Percentiles rank a stretch among this genome's conserved stretches.
phyloP scores from a whole-genome alignment of 345 rosid genomes.

The Erucastrum elatum region DNA sequence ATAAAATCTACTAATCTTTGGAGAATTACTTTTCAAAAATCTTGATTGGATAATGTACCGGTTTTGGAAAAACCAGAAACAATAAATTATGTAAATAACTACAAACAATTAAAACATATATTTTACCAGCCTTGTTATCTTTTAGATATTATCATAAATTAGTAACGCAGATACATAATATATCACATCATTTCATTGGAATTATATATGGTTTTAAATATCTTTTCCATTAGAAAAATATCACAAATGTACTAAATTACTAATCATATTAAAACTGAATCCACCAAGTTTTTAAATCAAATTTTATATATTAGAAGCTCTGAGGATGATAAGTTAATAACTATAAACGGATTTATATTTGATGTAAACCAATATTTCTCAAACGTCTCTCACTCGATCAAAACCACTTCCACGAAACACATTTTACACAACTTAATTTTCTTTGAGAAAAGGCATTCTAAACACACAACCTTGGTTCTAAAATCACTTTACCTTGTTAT shows the following conservation, averaged over 20 bases:
- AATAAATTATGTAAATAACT: neutral
- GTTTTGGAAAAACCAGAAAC: neutral
- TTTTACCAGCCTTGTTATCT: neutral
- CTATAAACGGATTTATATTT: neutral
- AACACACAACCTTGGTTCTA: neutral
- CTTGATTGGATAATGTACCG: neutral
- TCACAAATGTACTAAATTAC: neutral
- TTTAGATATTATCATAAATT: neutral
- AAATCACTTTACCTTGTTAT: neutral
- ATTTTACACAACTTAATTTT: too few relatives aligned
- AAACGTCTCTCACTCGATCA: neutral
- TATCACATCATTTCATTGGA: neutral
- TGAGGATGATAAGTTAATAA: neutral
- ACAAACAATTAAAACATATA: neutral
- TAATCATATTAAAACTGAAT: neutral
- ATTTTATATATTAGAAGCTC: neutral
- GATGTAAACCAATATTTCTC: neutral
- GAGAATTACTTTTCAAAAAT: neutral
- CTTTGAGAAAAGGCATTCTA: too few relatives aligned
- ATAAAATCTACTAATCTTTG: neutral
- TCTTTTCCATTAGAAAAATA: neutral
- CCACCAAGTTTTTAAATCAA: neutral
- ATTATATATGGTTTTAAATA: neutral
- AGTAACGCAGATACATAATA: neutral
- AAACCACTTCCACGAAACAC: neutral